These are phyloP conservation scores for Elasticomyces elasticus DNA, from an alignment of 495 filamentous ascomycete genomes.

Conservation along the genomic window DNA sequence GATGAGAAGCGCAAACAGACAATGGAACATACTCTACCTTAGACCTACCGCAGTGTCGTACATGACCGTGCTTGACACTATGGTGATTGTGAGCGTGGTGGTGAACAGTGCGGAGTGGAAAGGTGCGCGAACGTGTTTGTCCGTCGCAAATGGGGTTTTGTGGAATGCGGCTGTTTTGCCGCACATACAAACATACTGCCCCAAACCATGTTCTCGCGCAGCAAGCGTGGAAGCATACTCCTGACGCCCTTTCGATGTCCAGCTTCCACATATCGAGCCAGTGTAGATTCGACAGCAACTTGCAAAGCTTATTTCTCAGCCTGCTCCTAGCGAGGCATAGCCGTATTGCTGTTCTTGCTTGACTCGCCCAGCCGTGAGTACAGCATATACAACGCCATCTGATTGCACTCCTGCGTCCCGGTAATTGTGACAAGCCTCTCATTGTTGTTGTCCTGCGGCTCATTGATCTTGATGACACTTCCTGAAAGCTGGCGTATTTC, in stretches of 20 bases:
- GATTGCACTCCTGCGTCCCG: conserved; percentile 93
- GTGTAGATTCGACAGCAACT: too few species aligned
- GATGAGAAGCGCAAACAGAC: conserved; percentile 11
- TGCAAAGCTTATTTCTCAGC: too few species aligned
- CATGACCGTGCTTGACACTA: not conserved
- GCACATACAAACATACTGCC: not conserved
- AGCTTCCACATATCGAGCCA: too few species aligned
- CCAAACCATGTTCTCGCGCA: not conserved
- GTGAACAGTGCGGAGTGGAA: not conserved
- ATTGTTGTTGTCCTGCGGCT: conserved; percentile 97
- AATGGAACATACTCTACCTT: too few species aligned
- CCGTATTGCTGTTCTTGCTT: conserved; percentile 18
- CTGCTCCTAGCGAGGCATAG: conserved; percentile 16
- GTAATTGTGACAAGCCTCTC: conserved; percentile 96
- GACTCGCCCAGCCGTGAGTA: conserved; percentile 90
- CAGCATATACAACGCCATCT: conserved; percentile 98
- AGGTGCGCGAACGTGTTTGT: not conserved
- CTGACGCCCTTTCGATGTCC: not conserved
- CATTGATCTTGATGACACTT: conserved; percentile 99
- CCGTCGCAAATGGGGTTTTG: conserved; percentile 7
- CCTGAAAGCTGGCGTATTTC: conserved; percentile 94
- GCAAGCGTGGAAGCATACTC: not conserved
- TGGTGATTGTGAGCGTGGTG: not conserved
- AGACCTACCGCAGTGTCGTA: not conserved
- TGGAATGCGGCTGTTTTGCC: conserved; percentile 9